Conservation (phyloP, 208 protist genomes). For the Entamoeba dispar region DNA sequence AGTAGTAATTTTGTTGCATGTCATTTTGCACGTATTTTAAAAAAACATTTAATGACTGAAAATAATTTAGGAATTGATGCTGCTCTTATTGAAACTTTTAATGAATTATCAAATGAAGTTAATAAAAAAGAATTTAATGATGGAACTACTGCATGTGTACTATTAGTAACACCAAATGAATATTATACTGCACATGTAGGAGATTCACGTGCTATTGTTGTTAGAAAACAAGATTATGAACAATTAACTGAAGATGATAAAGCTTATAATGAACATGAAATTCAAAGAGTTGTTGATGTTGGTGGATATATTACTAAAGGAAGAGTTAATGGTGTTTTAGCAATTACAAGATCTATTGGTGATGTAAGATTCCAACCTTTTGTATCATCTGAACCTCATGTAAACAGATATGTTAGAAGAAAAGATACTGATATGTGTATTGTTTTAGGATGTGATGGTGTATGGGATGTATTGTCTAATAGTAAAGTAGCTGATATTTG, state of each 20-base stretch:
- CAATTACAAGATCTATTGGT: neutral
- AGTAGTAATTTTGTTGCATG: neutral
- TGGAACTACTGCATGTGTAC: neutral
- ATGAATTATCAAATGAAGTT: neutral
- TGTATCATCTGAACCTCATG: neutral
- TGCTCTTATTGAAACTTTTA: neutral
- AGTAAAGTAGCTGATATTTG: neutral
- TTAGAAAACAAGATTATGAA: neutral
- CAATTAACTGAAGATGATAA: neutral
- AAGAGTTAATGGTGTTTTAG: neutral
- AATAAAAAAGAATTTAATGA: neutral
- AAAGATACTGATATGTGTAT: neutral
- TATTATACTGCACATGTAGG: neutral
- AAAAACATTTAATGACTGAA: neutral
- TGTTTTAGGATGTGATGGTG: neutral
- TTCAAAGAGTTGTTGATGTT: neutral
- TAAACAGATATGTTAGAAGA: neutral
- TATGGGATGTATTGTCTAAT: constrained; percentile 3
- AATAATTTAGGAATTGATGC: neutral
- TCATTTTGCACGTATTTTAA: neutral
- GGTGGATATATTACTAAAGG: neutral
- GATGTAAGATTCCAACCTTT: neutral
- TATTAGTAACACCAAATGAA: neutral
- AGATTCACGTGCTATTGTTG: neutral
- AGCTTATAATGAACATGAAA: neutral